Conservation (phyloP, 805 yeast species). For the Peterozyma xylosa region DNA sequence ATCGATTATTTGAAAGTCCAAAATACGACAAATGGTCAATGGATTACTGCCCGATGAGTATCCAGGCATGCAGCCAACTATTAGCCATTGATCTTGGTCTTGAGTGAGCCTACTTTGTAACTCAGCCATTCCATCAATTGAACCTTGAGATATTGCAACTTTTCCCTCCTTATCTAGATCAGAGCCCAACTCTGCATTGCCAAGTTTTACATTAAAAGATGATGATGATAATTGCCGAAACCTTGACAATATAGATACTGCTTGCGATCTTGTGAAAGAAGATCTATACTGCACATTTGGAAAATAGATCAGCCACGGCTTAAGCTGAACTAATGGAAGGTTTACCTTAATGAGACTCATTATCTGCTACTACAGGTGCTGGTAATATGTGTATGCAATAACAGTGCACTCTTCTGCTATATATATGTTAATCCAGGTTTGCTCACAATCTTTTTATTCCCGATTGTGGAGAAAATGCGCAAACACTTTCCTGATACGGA, state of each 20-base stretch:
- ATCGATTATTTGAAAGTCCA: slow-evolving; percentile 37
- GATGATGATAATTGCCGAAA: background rate
- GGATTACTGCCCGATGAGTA: background rate
- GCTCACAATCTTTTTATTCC: too few species aligned
- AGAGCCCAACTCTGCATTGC: too few species aligned
- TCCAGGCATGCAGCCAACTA: slow-evolving; percentile 21
- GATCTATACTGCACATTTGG: slow-evolving; percentile 21
- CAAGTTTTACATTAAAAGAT: background rate
- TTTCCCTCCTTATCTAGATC: background rate
- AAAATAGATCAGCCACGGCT: slow-evolving; percentile 22
- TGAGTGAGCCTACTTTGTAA: background rate
- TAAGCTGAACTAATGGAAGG: slow-evolving; percentile 24
- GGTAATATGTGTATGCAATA: too few species aligned
- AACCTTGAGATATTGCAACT: background rate
- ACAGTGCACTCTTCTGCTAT: too few species aligned
- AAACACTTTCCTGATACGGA: too few species aligned
- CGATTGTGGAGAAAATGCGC: too few species aligned
- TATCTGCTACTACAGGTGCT: too few species aligned
- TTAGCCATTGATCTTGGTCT: slow-evolving; percentile 2
- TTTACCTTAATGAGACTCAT: slow-evolving; percentile 8
- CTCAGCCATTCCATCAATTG: background rate
- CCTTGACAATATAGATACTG: slow-evolving; percentile 12
- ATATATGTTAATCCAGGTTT: too few species aligned
- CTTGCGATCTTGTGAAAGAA: slow-evolving; percentile 25
- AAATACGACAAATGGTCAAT: slow-evolving; percentile 37